Evolutionary conservation across 352 stramenopile species (phyloP), one percentile per base, ranked within the genome.

Genomic region (Globisporangium ultimum): DNA sequence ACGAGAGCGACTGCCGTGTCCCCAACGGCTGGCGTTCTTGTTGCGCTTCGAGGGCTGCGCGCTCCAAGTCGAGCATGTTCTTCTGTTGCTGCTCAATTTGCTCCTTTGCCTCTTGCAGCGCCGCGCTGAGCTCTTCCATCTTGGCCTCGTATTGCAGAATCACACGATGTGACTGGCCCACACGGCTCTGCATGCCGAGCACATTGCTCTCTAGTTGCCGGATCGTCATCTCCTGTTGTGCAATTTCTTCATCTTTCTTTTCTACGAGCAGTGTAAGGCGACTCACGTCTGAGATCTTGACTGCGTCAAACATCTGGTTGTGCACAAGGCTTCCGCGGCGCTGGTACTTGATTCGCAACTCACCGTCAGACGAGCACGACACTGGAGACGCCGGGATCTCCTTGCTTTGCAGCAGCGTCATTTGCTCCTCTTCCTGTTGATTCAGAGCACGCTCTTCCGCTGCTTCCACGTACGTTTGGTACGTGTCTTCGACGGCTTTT

Each of bases 241-340:
- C 72, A 18, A 88, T 54, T 51, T 88, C 80, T 56, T 88, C 80
- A 47, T 91, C 78, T 54, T 87, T 88, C 53, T 85, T 81, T 32
- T 85, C 69, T 20, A 93, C 22, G 51, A 88, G 79, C 48, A 89
- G 58, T 53, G 74, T 80, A 22, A 93, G 68, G 2, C 78, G 76
- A 61, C 78, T 89, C 43, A 89, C 68, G 55, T 93, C 80, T 48
- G 80, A 88, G 32, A 89, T 58, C 65, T 87, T 85, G 20, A 88
- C 81, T 14, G 80, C 77, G 62, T 91, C 81, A 54, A 93, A 93
- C 81, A 93, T 93, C 43, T 89, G 78, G 21, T 85, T 71, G 48
- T 91, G 81, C 53, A 93, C 80, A 10, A 85, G 59, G 34, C 78
- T 89, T 22, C 80, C 82, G 12, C 78, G 76, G 21, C 81, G 79